Conservation (phyloP, 805 yeast species). For the Monosporozyma solicola region DNA sequence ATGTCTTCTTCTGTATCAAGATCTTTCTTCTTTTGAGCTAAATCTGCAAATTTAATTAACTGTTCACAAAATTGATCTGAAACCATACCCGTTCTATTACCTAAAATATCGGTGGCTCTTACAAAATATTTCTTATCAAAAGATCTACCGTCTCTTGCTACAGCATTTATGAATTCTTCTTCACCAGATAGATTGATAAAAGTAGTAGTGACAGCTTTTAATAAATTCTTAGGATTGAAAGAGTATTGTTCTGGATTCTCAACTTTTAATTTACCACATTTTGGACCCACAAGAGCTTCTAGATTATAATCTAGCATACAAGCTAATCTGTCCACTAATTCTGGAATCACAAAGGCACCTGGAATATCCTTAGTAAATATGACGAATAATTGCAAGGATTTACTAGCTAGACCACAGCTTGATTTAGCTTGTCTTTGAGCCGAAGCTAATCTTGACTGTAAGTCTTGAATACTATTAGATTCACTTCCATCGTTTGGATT, state of each 20-base stretch:
- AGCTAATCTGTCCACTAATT: slow-evolving; percentile 87
- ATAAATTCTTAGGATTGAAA: slow-evolving; percentile 68
- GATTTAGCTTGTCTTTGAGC: slow-evolving; percentile 75
- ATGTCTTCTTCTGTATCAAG: slow-evolving; percentile 73
- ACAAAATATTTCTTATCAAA: slow-evolving; percentile 57
- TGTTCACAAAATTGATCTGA: slow-evolving; percentile 44
- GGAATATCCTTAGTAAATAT: slow-evolving; percentile 84
- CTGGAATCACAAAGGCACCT: slow-evolving; percentile 73
- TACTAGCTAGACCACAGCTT: slow-evolving; percentile 72
- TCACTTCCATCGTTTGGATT: slow-evolving; percentile 24
- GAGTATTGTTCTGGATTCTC: slow-evolving; percentile 71
- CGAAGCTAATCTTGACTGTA: slow-evolving; percentile 43
- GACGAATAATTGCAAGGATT: slow-evolving; percentile 69
- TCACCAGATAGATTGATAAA: slow-evolving; percentile 64
- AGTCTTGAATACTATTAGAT: slow-evolving; percentile 51
- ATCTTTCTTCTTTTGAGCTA: slow-evolving; percentile 52
- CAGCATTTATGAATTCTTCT: slow-evolving; percentile 62
- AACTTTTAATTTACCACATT: slow-evolving; percentile 82
- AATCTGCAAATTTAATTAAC: slow-evolving; percentile 48
- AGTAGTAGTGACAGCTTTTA: slow-evolving; percentile 62
- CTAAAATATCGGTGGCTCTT: slow-evolving; percentile 61
- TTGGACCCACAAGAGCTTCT: slow-evolving; percentile 90
- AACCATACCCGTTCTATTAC: slow-evolving; percentile 43
- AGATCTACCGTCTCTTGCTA: slow-evolving; percentile 88
- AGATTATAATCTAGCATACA: slow-evolving; percentile 93